Evolutionary conservation across 108 stramenopile genomes (phyloP).

Genomic region (Aurantiochytrium sp.): DNA sequence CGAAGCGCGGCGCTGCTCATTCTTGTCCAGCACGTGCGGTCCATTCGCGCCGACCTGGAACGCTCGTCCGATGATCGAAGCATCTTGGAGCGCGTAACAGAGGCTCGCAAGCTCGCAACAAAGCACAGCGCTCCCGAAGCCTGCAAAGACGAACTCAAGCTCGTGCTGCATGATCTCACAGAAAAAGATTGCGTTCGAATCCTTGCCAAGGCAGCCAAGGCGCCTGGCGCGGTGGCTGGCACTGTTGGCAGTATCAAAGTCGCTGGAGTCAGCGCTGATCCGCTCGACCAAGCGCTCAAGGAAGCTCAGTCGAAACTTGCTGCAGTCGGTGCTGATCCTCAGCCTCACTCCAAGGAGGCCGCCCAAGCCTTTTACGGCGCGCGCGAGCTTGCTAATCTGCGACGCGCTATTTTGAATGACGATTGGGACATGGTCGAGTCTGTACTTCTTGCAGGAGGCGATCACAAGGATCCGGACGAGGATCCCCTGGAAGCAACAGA

Average conservation of each 20-base stretch:
- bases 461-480: neutral
- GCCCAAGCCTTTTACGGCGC: neutral
- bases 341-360: neutral
- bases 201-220: neutral
- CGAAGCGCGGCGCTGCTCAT: neutral
- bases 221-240: neutral
- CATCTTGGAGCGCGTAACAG: neutral
- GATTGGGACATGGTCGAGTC: conserved; percentile 21
- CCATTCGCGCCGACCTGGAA: neutral
- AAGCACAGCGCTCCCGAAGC: neutral
- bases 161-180: neutral
- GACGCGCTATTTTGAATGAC: neutral
- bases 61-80: neutral
- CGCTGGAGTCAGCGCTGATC: neutral
- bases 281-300: neutral
- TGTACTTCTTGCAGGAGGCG: neutral
- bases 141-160: neutral
- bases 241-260: neutral
- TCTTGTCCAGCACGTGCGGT: neutral
- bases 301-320: neutral
- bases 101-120: neutral
- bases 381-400: neutral
- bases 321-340: neutral
- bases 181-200: neutral
- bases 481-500: neutral